A percentile compares a stretch with the other conserved stretches of the same genome.
Conservation (phyloP, 805 yeast species). For the Metschnikowia arizonensis region DNA sequence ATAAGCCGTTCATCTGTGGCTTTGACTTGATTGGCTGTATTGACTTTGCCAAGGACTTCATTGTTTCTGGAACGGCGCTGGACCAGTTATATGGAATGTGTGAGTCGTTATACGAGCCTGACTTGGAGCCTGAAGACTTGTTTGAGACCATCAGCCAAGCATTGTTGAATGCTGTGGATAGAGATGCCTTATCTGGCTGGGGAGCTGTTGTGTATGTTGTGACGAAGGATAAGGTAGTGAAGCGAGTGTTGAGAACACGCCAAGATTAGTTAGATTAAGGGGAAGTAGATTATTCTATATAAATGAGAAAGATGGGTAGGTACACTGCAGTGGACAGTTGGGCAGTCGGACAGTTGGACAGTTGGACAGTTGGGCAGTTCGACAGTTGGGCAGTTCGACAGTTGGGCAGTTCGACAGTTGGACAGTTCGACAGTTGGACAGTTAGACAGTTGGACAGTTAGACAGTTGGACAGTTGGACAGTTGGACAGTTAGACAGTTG, state of each 20-base stretch:
- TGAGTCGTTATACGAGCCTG: slow-evolving; percentile 91
- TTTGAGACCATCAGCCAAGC: slow-evolving; percentile 96
- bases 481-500: too few species aligned
- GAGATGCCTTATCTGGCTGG: slow-evolving; percentile 98
- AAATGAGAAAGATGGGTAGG: too few species aligned
- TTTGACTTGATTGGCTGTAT: slow-evolving; percentile 96
- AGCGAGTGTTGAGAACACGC: slow-evolving; percentile 85
- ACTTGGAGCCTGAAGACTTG: slow-evolving; percentile 88
- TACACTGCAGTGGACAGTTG: too few species aligned
- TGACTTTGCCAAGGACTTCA: slow-evolving; percentile 90
- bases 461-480: too few species aligned
- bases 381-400: too few species aligned
- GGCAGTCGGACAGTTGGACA: too few species aligned
- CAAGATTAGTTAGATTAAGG: slow-evolving; percentile 76
- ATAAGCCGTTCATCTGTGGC: slow-evolving; percentile 88
- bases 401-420: too few species aligned
- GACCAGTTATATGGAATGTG: slow-evolving; percentile 99
- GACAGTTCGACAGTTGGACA: too few species aligned
- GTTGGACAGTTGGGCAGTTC: too few species aligned
- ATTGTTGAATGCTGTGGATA: slow-evolving; percentile 87
- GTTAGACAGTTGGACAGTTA: too few species aligned
- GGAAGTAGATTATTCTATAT: background rate
- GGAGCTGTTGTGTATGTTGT: slow-evolving; percentile 93
- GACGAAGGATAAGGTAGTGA: slow-evolving; percentile 86
- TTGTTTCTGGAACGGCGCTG: slow-evolving; percentile 93